Evolutionary conservation across 306 rosid species (phyloP), one percentile per base, ranked within the genome.

Genomic region (Cicer judaicum): DNA sequence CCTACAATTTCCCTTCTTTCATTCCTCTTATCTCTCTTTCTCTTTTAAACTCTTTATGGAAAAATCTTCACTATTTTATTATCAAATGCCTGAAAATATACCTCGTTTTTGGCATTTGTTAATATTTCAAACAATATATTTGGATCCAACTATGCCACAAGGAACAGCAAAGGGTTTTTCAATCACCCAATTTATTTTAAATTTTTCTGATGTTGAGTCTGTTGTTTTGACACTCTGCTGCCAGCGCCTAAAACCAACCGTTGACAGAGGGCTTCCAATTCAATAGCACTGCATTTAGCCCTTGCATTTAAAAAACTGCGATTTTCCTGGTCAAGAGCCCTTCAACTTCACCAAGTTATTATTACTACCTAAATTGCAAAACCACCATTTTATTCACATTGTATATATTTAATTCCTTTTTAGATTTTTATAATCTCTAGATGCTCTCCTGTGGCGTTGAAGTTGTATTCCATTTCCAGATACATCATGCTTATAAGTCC

Each of bases 11-110:
- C 8, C 11, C 24, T 39, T 18, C 21, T 63, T 50, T 54, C 21
- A n/a, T 65, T 73, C 78, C 47, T 48, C 16, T 41, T 15, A 15
- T 64, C 50, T 53, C 19, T 63, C 34, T 29, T 29, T 72, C 53
- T 74, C 64, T 54, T 40, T 48, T 40, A 50, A 64, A 19, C 53
- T 5, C 48, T 47, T 64, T 24, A 63, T 49, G 40, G 41, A 40
- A 75, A 60, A 11, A 49, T 2, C 8, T 48, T 21, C 24, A 16
- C 71, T 7, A 6, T 48, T 39, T 56, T 38, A 63, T 63, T 38
- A 63, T 49, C 42, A 8, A 74, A 63, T 50, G 15, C 78, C 63
- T 49, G 64, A 74, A 74, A 62, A 63, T 62, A 49, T 59, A 62
- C 52, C 50, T 64, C 29, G 13, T 13, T 10, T 41, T 76, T 53